Evolutionary conservation across 202 grass and related monocot species (phyloP), one percentile per base, ranked within the genome.

Genomic region (Panicum hallii): DNA sequence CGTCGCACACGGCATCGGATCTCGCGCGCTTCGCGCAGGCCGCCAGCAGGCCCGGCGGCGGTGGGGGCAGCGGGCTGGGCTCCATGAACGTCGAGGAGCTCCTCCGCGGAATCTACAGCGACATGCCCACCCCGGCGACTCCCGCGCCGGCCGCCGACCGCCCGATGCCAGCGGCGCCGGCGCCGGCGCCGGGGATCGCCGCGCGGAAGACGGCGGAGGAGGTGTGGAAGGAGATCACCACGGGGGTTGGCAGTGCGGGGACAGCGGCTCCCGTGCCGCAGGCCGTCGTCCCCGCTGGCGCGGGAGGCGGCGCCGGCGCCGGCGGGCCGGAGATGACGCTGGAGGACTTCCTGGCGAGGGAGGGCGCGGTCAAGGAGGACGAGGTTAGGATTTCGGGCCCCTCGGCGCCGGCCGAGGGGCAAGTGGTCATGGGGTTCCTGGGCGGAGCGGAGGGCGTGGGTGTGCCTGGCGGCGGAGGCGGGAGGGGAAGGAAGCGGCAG

Each of bases 31-130:
- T 89, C 55, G 79, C 83, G 62, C 82, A 82, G 70, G 72, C 79
- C 30, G 72, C 78, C 2, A 82, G 77, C 15, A 80, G 71, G 52
- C 78, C 86, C 15, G 82, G 83, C 30, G 85, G 77, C 55, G 82
- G 77, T 12, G 56, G 87, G 45, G 84, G 75, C 41, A 82, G 84
- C 61, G 83, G 88, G 30, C 75, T 96, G 28, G 91, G 93, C 19
- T 96, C 97, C 53, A 94, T 94, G 93, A 98, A 82, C 88, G 86
- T 99, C 84, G 97, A 94, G 70, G 97, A 99, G 87, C 74, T 99
- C 12, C 74, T 96, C 57, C 79, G 97, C 71, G 88, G 85, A 70
- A 89, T 95, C 20, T 92, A 90, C 81, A 44, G n/a, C 60, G 93
- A 92, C 38, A 80, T 90, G 55, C 67, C 85, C 42, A 90, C 57